Base-by-base conservation (phyloP, 1,284 basidiomycete species). In the Leccinum fuscescens region DNA sequence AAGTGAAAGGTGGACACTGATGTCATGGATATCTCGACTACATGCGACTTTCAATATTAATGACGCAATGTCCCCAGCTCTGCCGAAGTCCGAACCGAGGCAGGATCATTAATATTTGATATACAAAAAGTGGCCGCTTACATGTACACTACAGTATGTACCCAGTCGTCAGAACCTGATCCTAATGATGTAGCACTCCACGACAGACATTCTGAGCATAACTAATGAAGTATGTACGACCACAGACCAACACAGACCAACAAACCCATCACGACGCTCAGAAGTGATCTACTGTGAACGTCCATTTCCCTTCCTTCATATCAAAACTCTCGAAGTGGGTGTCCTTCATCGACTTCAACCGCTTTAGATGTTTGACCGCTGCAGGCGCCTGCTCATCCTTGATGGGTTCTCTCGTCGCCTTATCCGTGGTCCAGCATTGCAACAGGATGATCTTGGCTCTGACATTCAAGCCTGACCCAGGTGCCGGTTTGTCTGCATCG, bases 231-330 rank as follows among this genome's bases (percentile, higher is more conserved):
- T 20, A 15, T 9, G 31, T 37, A 42, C n/a, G 14, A 42, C 3
- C 14, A 4, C 33, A 46, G 27, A 37, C 27, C 29, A 49, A 53
- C 20, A 14, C 49, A 35, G 50, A 58, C 39, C 11, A 3, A 60
- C 33, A 55, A 54, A 17, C 9, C 39, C 33, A 55, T 5, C 24
- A 39, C 8, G 31, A 31, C 33, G 5, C 51, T 77, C 70, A 91
- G 77, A 98, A 98, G 79, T 96, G 94, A 72, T 96, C 90, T 61
- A 98, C 96, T 31, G 82, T 86, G 79, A 99, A 99, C 42, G 87
- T 90, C 96, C 97, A 98, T 72, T 86, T 89, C 52, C 96, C 96
- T 66, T 86, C 86, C 66, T 81, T 81, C 52, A 88, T 80, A 60
- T 94, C 89, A 73, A 93, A 98, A 70, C 79, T 80, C 72, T 94